These are phyloP conservation scores for Hippophae tibetana DNA, from an alignment of 306 rosid species.

Conservation along the genomic window DNA sequence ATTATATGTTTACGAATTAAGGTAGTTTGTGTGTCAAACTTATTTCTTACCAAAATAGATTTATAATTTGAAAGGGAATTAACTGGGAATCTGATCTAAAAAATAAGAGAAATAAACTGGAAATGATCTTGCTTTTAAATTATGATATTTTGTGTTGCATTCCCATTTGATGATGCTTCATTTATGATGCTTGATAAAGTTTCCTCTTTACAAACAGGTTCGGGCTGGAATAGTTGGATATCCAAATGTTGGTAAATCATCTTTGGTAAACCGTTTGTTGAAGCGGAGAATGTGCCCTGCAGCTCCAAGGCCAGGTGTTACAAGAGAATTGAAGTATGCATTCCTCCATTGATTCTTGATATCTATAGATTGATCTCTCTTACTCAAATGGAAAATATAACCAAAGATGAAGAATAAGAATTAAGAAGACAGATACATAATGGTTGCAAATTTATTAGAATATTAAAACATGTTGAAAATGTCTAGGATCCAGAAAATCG, in stretches of 20 bases:
- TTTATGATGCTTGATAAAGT: conserved; percentile 4
- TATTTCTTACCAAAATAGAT: too few relatives aligned
- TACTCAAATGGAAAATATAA: too few relatives aligned
- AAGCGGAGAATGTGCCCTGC: conserved; percentile 88
- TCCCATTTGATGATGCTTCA: conserved; percentile 2
- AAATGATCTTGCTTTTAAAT: not conserved
- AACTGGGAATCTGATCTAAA: too few relatives aligned
- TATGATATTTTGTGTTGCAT: not conserved
- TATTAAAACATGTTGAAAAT: too few relatives aligned
- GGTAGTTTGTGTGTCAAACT: too few relatives aligned
- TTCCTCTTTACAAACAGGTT: conserved; percentile 33
- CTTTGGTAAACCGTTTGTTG: conserved; percentile 75
- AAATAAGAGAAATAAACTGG: not conserved
- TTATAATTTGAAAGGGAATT: too few relatives aligned
- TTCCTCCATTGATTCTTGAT: conserved; percentile 13
- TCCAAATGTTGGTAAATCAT: conserved; percentile 94
- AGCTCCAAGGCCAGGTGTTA: conserved; percentile 97
- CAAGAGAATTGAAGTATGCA: conserved; percentile 64
- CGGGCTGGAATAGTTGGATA: conserved; percentile 98
- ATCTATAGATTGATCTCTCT: not conserved
- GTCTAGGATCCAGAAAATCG: too few relatives aligned
- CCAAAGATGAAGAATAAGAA: too few relatives aligned
- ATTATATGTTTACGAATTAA: too few relatives aligned
- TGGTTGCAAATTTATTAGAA: too few relatives aligned
- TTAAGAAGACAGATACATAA: too few relatives aligned